phyloP scores from a whole-genome alignment of 2,329 filamentous ascomycete genomes.

The Phaeosphaeria sp. region DNA sequence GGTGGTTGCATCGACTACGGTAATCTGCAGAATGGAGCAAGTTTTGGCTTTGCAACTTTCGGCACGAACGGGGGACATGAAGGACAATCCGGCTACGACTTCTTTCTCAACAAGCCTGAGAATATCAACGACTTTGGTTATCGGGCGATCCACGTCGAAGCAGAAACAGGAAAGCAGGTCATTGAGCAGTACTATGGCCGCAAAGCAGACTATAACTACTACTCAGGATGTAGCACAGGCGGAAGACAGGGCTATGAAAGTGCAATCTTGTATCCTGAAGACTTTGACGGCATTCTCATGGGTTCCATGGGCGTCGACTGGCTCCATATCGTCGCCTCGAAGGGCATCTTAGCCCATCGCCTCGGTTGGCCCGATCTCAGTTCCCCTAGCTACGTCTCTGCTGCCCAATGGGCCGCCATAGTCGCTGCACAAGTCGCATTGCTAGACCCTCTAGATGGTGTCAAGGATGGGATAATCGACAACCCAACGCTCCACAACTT shows the following conservation, averaged over 20 bases:
- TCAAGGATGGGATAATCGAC: slow-evolving; percentile 38
- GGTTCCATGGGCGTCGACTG: slow-evolving; percentile 43
- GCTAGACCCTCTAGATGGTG: slow-evolving; percentile 41
- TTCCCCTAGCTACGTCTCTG: slow-evolving; percentile 9
- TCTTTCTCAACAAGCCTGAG: slow-evolving; percentile 53
- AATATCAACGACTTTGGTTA: slow-evolving; percentile 57
- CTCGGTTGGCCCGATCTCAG: slow-evolving; percentile 46
- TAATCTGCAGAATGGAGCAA: slow-evolving; percentile 43
- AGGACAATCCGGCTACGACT: slow-evolving; percentile 50
- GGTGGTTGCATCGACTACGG: slow-evolving; percentile 43
- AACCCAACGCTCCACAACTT: slow-evolving; percentile 23
- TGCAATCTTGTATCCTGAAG: slow-evolving; percentile 29
- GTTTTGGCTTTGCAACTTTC: slow-evolving; percentile 46
- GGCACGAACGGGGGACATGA: slow-evolving; percentile 50
- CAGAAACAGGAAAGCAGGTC: slow-evolving; percentile 45
- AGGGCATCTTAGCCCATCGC: slow-evolving; percentile 47
- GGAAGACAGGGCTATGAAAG: slow-evolving; percentile 35
- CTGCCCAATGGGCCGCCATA: slow-evolving; percentile 36
- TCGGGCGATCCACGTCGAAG: slow-evolving; percentile 35
- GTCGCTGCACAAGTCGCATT: slow-evolving; percentile 51
- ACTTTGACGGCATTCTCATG: slow-evolving; percentile 39
- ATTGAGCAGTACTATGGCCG: slow-evolving; percentile 47
- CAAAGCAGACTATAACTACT: slow-evolving; percentile 46
- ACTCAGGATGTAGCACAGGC: slow-evolving; percentile 36
- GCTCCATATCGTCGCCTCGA: slow-evolving; percentile 18